These are phyloP conservation scores for Clarireedia homoeocarpa DNA, from an alignment of 2,329 filamentous ascomycete species.

Conservation along the genomic window DNA sequence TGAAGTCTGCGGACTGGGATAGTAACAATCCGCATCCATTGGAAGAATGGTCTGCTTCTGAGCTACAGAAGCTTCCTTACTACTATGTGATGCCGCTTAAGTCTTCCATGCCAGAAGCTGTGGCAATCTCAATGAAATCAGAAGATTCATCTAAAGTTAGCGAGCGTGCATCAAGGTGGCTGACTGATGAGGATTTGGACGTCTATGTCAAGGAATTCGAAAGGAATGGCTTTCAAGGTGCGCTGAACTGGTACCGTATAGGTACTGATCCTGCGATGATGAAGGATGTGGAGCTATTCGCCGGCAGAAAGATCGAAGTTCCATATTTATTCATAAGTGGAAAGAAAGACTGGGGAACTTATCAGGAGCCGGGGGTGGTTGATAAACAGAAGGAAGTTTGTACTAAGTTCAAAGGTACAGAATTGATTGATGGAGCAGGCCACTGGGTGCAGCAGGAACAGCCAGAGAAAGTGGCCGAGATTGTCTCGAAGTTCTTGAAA, in stretches of 20 bases:
- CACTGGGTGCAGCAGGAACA: constrained; percentile 67
- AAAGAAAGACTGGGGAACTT: constrained; percentile 58
- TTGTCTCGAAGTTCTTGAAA: constrained; percentile 37
- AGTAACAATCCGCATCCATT: constrained; percentile 47
- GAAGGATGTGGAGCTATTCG: constrained; percentile 49
- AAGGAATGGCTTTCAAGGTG: constrained; percentile 57
- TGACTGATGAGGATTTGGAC: constrained; percentile 47
- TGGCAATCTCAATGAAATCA: constrained; percentile 48
- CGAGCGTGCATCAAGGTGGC: constrained; percentile 38
- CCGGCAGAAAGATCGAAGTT: constrained; percentile 52
- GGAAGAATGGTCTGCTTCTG: constrained; percentile 45
- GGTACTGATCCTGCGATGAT: constrained; percentile 41
- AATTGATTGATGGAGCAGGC: constrained; percentile 50
- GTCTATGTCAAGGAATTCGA: constrained; percentile 55
- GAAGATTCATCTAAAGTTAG: constrained; percentile 37
- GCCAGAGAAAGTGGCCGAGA: constrained; percentile 43
- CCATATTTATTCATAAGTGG: constrained; percentile 56
- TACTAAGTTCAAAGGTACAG: constrained; percentile 43
- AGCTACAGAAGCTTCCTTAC: constrained; percentile 52
- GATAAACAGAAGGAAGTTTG: constrained; percentile 48
- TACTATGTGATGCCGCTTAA: constrained; percentile 61
- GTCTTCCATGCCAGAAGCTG: constrained; percentile 49
- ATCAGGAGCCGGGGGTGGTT: constrained; percentile 56
- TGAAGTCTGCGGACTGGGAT: constrained; percentile 57
- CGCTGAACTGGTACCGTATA: constrained; percentile 60